Base-by-base conservation (phyloP, 2,329 filamentous ascomycete species). In the Neophaeococcomyces mojaviensis region DNA sequence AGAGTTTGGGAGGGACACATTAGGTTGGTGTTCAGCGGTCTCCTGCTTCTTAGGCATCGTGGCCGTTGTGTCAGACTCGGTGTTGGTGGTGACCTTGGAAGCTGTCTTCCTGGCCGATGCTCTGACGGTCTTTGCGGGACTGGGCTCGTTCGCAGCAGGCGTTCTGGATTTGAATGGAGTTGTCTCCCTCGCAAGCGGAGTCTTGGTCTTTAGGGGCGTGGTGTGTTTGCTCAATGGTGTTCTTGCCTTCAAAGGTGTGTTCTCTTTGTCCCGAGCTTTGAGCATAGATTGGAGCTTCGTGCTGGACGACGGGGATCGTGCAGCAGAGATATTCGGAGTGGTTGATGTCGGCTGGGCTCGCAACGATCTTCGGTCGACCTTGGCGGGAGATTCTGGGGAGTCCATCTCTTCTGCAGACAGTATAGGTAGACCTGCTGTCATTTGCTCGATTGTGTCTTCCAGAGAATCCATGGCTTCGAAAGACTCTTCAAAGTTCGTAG, bases 401-500 rank as follows among this genome's bases (percentile, higher is more conserved):
- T 35, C 12, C 36, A 35, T 45, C 28, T 37, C 32, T 31, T 51
- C 48, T 13, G 53, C 51, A 7, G 53, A 47, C 34, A 57, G 13
- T n/a, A 41, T 49, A 8, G 64, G 63, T 19, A 72, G 58, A 2
- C 59, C 60, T 39, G 66, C 59, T 51, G 65, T 58, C 52, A 75
- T 60, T 33, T 70, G 64, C 44, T 76, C 72, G 2, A 76, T 63
- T 6, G 69, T 72, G 45, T 77, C 72, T 47, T 76, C 71, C 6
- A 75, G 63, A 2, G 65, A 68, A 52, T 77, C 73, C 30, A 75
- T 63, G 3, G 71, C 73, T 44, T 69, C 67, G 24, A 76, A 69
- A 2, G 71, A 70, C 48, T 72, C 66, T 51, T 73, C 68, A 22
- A 61, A 39, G 4, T 39, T 59, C 20, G 56, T 51, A 7, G 52